These are phyloP conservation scores for Geosmithia flava DNA, from an alignment of 2,329 filamentous ascomycete genomes.

Conservation along the genomic window DNA sequence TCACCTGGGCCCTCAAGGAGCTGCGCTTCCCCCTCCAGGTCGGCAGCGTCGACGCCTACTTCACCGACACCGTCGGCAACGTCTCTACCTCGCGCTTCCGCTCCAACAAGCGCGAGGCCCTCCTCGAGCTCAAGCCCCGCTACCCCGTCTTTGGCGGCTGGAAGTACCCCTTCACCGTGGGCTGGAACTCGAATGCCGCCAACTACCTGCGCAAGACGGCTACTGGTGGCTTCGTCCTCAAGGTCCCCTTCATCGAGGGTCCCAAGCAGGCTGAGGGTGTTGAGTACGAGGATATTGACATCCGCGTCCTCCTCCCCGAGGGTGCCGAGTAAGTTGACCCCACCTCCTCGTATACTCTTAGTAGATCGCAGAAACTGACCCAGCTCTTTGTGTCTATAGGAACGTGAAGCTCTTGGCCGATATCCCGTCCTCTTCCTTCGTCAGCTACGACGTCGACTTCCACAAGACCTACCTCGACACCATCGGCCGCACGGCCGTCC, in stretches of 20 bases:
- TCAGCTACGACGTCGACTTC: conserved; percentile 44
- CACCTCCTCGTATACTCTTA: neutral
- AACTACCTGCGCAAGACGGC: conserved; percentile 58
- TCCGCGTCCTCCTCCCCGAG: conserved; percentile 82
- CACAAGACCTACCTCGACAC: conserved; percentile 93
- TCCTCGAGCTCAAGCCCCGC: conserved; percentile 80
- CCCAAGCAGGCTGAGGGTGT: conserved; percentile 77
- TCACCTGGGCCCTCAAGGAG: conserved; percentile 67
- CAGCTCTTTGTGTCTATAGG: conserved; percentile 28
- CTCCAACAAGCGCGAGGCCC: conserved; percentile 61
- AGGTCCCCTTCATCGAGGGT: conserved; percentile 86
- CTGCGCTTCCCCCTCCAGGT: conserved; percentile 67
- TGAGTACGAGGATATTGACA: conserved; percentile 68
- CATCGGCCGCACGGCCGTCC: conserved; percentile 70
- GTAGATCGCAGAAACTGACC: neutral
- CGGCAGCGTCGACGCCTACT: conserved; percentile 82
- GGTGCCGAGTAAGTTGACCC: conserved; percentile 59
- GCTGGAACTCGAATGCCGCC: conserved; percentile 82
- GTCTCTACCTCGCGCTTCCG: conserved; percentile 89
- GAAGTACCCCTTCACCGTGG: conserved; percentile 95
- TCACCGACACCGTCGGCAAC: conserved; percentile 91
- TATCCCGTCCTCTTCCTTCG: conserved; percentile 52
- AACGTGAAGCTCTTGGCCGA: conserved; percentile 68
- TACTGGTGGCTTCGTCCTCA: conserved; percentile 67
- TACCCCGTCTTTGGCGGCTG: conserved; percentile 96